Base-by-base conservation (phyloP, 2,329 filamentous ascomycete genomes). In the Cadophora sp. region DNA sequence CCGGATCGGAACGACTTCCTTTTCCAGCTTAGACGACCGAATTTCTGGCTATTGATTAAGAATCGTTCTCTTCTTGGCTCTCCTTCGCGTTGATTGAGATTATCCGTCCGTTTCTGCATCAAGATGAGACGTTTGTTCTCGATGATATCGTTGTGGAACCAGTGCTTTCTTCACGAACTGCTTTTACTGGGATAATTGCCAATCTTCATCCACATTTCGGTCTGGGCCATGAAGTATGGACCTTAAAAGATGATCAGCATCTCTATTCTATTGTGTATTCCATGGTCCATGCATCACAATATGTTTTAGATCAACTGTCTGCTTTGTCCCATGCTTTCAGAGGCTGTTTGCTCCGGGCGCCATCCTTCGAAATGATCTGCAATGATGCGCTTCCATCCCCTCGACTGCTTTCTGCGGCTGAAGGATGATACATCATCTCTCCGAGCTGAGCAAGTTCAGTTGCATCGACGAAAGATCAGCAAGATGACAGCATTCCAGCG, bases 381-480 rank as follows among this genome's bases (percentile, higher is more conserved):
- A 22, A 37, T 58, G n/a, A 58, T n/a, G 53, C 14, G 16, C 22
- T 34, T 11, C 29, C 11, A 22, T 6, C 16, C 5, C 53, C 7
- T 37, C 29, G 53, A 31, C 53, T 58, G 29, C 2, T 3, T 19
- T n/a, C 14, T 22, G n/a, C 43, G 43, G n/a, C 43, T 48, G 43
- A n/a, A n/a, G 7, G 43, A 22, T 8, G 16, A 1, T 59, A 16
- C 31, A 59, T 59, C n/a, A 40, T 59, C 31, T 19, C 22, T 24
- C 7, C 16, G 31, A 40, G 55, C n/a, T 34, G 19, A 59, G 43
- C 7, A 24, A 7, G 40, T 43, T n/a, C n/a, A 48, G 43, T 22
- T 16, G 31, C 19, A 40, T 40, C 12, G 55, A 40, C 11, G n/a
- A 59, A 24, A 37, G 55, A 59, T 59, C 55, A 59, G 55, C 31